Percentiles rank a stretch among this genome's conserved stretches.
Conservation (phyloP, 2,329 filamentous ascomycete genomes). For the Colletotrichum endophyticum region DNA sequence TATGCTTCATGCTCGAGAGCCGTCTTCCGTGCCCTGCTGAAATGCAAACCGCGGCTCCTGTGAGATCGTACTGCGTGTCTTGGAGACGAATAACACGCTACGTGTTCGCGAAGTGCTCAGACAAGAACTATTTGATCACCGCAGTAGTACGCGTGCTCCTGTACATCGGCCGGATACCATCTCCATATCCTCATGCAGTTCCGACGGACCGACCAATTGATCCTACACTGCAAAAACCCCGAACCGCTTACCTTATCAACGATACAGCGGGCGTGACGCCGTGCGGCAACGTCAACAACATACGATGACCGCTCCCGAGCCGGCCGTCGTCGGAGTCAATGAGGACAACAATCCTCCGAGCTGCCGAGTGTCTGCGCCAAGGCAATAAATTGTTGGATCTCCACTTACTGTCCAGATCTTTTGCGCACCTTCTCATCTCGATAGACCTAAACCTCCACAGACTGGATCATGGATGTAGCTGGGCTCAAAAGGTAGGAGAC, state of each 20-base stretch:
- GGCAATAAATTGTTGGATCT: neutral
- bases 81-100: neutral
- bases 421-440: neutral
- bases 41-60: neutral
- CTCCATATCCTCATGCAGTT: neutral
- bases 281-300: neutral
- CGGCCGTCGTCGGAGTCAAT: neutral
- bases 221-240: neutral
- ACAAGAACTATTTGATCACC: neutral
- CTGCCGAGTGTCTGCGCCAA: neutral
- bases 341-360: neutral
- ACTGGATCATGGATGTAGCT: neutral
- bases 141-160: neutral
- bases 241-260: neutral
- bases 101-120: neutral
- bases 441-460: neutral
- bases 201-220: neutral
- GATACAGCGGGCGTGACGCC: neutral
- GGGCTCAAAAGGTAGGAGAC: neutral
- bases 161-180: neutral
- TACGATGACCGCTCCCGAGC: neutral
- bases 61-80: neutral
- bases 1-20: slow-evolving; percentile 6
- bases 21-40: neutral
- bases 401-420: neutral